Base-by-base conservation (phyloP, 2,329 filamentous ascomycete species). In the Huntiella bhutanensis region DNA sequence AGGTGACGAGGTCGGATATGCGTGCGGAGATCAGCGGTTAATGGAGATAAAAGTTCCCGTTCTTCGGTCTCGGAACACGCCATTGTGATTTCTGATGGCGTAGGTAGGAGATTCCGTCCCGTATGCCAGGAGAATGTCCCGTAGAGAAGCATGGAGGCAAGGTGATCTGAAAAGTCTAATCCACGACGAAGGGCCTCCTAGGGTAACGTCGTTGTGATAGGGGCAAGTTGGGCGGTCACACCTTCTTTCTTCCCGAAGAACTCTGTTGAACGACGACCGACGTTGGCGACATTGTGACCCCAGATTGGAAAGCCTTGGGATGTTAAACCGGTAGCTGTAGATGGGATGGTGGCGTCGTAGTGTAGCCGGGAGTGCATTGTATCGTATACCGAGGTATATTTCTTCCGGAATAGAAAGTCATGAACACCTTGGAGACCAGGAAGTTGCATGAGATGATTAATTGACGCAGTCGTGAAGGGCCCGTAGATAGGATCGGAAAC, bases 401-500 rank as follows among this genome's bases (percentile, higher is more conserved):
- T 62, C 50, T 70, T 69, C 36, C 73, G 64, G 41, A 71, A 67
- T 28, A 91, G 62, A 2, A 80, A 61, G 39, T 71, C 62, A 64
- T 70, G 77, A 4, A 83, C 62, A n/a, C 65, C 60, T 5, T 63
- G 67, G 13, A 81, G 59, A 7, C 58, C 64, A 17, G 64, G 65
- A 54, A 81, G 75, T 11, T 71, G 74, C 37, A 83, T 58, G 48
- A 83, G 63, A 22, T 80, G 59, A 32, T 73, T 64, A 35, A 73
- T 61, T 43, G 80, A 60, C 28, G 64, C 63, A 38, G 64, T 64
- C 2, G 64, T 61, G 42, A 67, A 66, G 12, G 67, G 66, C 0
- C 70, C 72, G 42, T 67, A 66, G 17, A 73, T 56, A 0, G 81
- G 79, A 52, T 82, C 70, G 48, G 71, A 73, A 59, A 84, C 76